Evolutionary conservation across 1,139 yeast species (phyloP), one percentile per base, ranked within the genome.

Genomic region (Saccharomycopsis hybrid): DNA sequence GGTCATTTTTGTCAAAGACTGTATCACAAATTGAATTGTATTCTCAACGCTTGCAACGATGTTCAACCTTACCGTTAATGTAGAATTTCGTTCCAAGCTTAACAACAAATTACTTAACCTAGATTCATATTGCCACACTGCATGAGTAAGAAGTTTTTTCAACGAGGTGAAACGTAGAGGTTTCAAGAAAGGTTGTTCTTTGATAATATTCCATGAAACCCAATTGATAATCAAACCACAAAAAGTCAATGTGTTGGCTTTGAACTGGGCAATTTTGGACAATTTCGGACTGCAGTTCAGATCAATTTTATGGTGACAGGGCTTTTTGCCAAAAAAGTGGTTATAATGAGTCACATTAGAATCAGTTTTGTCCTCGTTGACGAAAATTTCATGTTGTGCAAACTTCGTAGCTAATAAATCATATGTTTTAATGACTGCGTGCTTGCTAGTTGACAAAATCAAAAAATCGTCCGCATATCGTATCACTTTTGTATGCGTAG

Each of bases 381-480:
- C 71, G 24, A 56, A 62, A 0, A 87, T 81, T 2, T 90, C 90
- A 62, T 77, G 84, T 0, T 70, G 43, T 0, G 54, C 53, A 32
- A 62, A 55, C 48, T 69, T 63, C 5, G 41, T 54, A 27, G 43
- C 60, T 3, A 68, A 70, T 43, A 50, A 55, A 0, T 1, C 65
- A 32, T 27, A 48, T 27, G 24, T 33, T 25, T 30, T 8, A 38
- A 18, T 7, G 3, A 43, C 41, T 5, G 5, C 7, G 18, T 36
- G 7, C 24, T 13, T 36, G 13, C 5, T n/a, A 5, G 7, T 5
- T 5, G 39, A 36, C 5, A 90, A 65, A 28, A 87, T 69, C 38
- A 92, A 62, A 60, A 92, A 92, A 62, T 92, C 98, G 64, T 92
- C 98, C 0, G 89, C 95, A 31, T 86, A 66, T 50, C 97, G 67